phyloP scores from a whole-genome alignment of 805 yeast species.

The Candida broadrunensis region DNA sequence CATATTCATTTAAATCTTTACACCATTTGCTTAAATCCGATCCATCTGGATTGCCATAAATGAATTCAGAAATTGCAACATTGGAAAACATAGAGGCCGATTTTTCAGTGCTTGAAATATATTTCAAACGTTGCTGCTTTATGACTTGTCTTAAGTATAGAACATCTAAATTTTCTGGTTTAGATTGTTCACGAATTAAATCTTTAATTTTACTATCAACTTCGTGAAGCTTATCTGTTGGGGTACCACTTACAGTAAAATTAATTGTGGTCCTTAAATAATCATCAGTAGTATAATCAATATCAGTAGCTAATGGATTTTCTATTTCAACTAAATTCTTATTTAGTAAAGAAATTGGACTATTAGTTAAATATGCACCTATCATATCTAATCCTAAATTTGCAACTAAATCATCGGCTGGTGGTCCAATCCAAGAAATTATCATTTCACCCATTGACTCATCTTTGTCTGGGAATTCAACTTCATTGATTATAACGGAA shows the following conservation, averaged over 20 bases:
- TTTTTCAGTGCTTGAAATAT: constrained; percentile 59
- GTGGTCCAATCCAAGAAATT: constrained; percentile 83
- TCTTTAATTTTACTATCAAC: constrained; percentile 51
- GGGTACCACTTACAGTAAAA: constrained; percentile 67
- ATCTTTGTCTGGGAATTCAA: constrained; percentile 86
- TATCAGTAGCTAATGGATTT: constrained; percentile 74
- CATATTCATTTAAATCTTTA: constrained; percentile 58
- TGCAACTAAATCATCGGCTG: constrained; percentile 44
- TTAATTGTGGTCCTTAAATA: constrained; percentile 60
- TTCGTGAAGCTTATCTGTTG: constrained; percentile 57
- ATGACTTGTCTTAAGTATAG: constrained; percentile 64
- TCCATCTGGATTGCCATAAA: constrained; percentile 71
- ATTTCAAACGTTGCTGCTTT: constrained; percentile 61
- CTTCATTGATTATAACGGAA: constrained; percentile 41
- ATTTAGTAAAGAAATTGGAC: constrained; percentile 73
- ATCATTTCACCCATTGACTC: constrained; percentile 77
- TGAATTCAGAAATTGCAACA: constrained; percentile 71
- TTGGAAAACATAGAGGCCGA: constrained; percentile 59
- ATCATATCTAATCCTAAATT: constrained; percentile 72
- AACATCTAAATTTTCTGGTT: constrained; percentile 54
- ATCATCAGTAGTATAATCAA: constrained; percentile 72
- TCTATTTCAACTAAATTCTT: constrained; percentile 74
- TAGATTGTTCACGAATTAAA: constrained; percentile 52
- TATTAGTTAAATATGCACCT: constrained; percentile 70
- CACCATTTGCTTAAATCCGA: constrained; percentile 54